phyloP scores from a whole-genome alignment of 257 asterid genomes.

The Sherardia arvensis region DNA sequence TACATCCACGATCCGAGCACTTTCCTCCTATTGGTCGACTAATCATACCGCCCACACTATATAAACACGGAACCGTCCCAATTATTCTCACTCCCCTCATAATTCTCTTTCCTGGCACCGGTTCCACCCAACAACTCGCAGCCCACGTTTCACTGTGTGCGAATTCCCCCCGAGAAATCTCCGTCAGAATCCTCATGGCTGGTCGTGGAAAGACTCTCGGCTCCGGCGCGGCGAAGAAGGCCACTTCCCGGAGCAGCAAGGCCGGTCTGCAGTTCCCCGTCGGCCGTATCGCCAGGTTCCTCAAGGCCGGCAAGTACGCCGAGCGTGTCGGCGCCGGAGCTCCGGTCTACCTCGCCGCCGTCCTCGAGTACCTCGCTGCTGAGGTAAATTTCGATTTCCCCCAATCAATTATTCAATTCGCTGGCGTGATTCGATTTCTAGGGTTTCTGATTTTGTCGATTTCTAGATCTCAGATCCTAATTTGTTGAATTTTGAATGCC shows the following conservation, averaged over 20 bases:
- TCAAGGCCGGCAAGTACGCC: constrained; percentile 80
- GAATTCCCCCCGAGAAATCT: no score
- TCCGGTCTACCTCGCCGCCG: constrained; percentile 83
- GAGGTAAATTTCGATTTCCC: constrained; percentile 29
- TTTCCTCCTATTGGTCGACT: constrained; percentile 20
- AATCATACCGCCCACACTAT: constrained; percentile 19
- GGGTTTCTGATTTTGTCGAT: background rate
- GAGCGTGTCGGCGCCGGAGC: constrained; percentile 91
- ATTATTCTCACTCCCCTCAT: background rate
- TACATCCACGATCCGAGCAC: constrained; percentile 23
- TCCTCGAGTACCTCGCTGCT: constrained; percentile 71
- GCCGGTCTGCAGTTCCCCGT: constrained; percentile 86
- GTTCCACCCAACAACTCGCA: background rate
- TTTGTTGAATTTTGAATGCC: background rate
- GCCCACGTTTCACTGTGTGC: background rate
- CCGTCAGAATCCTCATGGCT: constrained; percentile 35
- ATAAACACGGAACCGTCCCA: constrained; percentile 17
- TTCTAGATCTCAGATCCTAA: constrained; percentile 4
- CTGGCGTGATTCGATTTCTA: background rate
- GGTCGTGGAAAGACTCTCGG: constrained; percentile 82
- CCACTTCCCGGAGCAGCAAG: constrained; percentile 61
- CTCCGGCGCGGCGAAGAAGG: constrained; percentile 61
- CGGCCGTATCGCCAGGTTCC: constrained; percentile 77
- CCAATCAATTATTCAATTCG: background rate
- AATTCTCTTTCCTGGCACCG: background rate